Conservation (phyloP, 2,329 filamentous ascomycete genomes). For the Penicillium sp. region DNA sequence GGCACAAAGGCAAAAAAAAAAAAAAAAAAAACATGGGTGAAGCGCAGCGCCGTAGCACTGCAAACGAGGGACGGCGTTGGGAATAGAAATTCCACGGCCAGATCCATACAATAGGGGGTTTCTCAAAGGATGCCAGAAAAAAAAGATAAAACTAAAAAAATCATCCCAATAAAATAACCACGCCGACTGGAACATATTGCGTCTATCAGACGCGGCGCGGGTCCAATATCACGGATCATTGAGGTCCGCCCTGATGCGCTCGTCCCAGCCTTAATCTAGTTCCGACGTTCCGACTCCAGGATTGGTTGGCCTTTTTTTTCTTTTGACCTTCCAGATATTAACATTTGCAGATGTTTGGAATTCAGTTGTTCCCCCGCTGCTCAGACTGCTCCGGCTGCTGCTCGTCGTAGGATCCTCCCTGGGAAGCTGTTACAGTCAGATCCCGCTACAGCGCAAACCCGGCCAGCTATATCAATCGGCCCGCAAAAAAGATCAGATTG, state of each 20-base stretch:
- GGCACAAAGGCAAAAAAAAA: not conserved
- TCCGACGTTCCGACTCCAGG: not conserved
- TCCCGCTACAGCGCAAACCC: conserved; percentile 3
- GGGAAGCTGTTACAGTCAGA: conserved; percentile 19
- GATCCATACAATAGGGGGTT: conserved; percentile 9
- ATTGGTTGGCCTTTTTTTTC: not conserved
- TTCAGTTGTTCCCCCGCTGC: conserved; percentile 13
- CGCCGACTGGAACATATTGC: conserved; percentile 4
- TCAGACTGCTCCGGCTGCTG: conserved; percentile 9
- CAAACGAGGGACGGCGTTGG: conserved; percentile 10
- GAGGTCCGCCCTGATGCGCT: not conserved
- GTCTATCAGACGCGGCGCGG: conserved; percentile 12
- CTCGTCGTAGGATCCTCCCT: conserved; percentile 8
- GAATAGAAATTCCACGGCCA: not conserved
- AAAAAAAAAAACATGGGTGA: not conserved
- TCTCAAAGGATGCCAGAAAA: conserved; percentile 2
- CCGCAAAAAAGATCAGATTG: conserved; percentile 15
- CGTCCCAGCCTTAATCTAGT: not conserved
- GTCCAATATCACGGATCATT: conserved; percentile 6
- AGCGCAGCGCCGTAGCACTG: conserved; percentile 15
- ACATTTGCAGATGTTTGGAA: not conserved
- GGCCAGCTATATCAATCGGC: conserved; percentile 8
- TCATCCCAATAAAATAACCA: conserved; percentile 4
- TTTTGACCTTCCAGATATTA: not conserved
- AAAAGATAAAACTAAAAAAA: not conserved